Conservation (phyloP, 441 rosid genomes). For the Erodium trifolium region DNA sequence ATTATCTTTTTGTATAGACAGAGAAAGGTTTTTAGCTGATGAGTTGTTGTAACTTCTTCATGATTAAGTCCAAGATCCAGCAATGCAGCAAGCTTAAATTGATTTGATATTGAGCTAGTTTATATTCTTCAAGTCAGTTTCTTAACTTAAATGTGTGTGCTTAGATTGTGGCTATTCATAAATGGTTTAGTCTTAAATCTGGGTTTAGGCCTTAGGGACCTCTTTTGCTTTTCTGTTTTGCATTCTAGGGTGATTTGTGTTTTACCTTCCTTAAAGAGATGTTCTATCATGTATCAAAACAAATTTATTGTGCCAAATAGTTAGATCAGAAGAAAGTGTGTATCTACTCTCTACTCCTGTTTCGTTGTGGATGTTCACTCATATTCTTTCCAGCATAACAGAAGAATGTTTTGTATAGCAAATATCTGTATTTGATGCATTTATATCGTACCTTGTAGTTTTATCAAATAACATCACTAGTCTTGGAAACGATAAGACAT, state of each 20-base stretch:
- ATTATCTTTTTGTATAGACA: constrained; percentile 19
- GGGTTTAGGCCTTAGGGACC: background rate
- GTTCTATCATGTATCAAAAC: background rate
- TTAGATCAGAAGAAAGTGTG: background rate
- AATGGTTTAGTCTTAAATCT: background rate
- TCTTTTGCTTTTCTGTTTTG: background rate
- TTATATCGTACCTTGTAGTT: too few relatives aligned
- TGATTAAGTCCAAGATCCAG: constrained; percentile 15
- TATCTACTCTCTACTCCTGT: background rate
- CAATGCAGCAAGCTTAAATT: constrained; percentile 17
- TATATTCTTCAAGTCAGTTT: background rate
- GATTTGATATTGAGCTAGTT: constrained; percentile 14
- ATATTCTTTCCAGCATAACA: background rate
- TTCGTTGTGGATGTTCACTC: background rate
- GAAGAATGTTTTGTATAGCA: background rate
- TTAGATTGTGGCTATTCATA: background rate
- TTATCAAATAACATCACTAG: background rate
- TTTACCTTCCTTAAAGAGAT: background rate
- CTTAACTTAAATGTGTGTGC: background rate
- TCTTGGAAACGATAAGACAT: background rate
- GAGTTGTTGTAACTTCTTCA: constrained; percentile 19
- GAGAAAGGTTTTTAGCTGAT: constrained; percentile 14
- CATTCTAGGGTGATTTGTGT: background rate
- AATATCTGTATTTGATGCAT: too few relatives aligned
- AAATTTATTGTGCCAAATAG: background rate